Evolutionary conservation across 2,329 filamentous ascomycete genomes (phyloP).

Genomic region (Aspergillus persii): DNA sequence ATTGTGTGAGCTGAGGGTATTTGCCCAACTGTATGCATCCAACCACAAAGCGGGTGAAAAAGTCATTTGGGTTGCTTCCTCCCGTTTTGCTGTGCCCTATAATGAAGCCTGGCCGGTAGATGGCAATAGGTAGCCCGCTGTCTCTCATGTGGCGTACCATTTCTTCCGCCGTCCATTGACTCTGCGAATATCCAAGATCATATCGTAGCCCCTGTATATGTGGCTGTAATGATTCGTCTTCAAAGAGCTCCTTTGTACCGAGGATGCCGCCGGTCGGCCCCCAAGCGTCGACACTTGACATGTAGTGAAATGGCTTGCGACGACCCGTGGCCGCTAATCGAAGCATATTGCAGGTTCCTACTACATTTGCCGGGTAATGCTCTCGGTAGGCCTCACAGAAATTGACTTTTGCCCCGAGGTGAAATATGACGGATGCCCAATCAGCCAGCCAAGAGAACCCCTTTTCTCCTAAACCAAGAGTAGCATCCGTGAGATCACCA

Average conservation of each 20-base stretch:
- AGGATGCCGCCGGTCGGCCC: conserved; percentile 8
- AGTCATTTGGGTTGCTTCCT: neutral
- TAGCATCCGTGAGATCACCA: conserved; percentile 1
- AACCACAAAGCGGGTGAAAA: neutral
- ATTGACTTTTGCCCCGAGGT: conserved; percentile 8
- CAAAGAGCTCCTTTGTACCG: conserved; percentile 4
- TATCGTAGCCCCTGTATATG: conserved; percentile 35
- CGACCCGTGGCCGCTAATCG: conserved; percentile 4
- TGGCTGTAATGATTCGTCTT: conserved; percentile 9
- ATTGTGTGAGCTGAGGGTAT: neutral
- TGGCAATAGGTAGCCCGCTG: conserved; percentile 65
- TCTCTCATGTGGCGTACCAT: conserved; percentile 70
- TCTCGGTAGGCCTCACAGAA: conserved; percentile 10
- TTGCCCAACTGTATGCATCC: neutral
- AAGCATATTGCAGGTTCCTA: conserved; percentile 4
- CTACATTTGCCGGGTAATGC: conserved; percentile 6
- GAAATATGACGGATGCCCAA: conserved; percentile 10
- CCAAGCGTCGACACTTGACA: conserved; percentile 10
- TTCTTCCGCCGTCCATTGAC: conserved; percentile 40
- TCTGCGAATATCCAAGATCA: conserved; percentile 48
- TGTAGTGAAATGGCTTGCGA: conserved; percentile 8
- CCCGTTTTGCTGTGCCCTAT: neutral
- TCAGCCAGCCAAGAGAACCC: conserved; percentile 4
- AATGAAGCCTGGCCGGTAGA: conserved; percentile 47
- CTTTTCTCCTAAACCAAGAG: conserved; percentile 3